Conservation (phyloP, 2,329 filamentous ascomycete genomes). For the Ceratocystis papillata region DNA sequence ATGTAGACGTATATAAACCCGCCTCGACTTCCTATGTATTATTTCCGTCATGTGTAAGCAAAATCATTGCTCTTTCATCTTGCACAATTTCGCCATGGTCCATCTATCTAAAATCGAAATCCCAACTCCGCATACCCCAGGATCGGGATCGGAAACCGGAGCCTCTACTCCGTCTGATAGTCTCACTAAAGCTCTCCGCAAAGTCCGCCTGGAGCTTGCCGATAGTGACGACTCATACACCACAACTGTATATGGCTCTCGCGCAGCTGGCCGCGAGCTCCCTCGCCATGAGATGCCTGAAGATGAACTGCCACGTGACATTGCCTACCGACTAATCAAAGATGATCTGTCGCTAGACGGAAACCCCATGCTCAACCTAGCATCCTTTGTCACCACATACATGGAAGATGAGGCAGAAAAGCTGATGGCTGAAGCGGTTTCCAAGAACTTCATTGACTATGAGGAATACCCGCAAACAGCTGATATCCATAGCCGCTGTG, state of each 20-base stretch:
- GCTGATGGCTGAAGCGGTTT: slow-evolving; percentile 83
- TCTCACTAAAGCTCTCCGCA: slow-evolving; percentile 34
- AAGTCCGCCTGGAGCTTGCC: slow-evolving; percentile 40
- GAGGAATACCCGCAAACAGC: slow-evolving; percentile 73
- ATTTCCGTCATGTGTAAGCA: neutral
- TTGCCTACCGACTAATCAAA: slow-evolving; percentile 96
- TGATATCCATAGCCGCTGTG: slow-evolving; percentile 84
- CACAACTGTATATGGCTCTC: slow-evolving; percentile 77
- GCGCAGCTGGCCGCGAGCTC: slow-evolving; percentile 69
- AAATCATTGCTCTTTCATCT: neutral
- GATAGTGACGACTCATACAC: slow-evolving; percentile 50
- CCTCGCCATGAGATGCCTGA: slow-evolving; percentile 82
- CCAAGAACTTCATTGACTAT: slow-evolving; percentile 93
- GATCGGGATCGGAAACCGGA: slow-evolving; percentile 3
- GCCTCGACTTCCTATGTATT: neutral
- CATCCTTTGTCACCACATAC: slow-evolving; percentile 90
- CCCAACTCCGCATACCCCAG: slow-evolving; percentile 27
- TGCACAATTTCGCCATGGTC: slow-evolving; percentile 35
- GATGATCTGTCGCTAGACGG: slow-evolving; percentile 87
- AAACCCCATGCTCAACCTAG: slow-evolving; percentile 78
- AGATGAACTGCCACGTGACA: slow-evolving; percentile 74
- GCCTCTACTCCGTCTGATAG: slow-evolving; percentile 26
- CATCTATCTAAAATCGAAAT: slow-evolving; percentile 36
- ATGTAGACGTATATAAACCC: neutral
- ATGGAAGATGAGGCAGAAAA: slow-evolving; percentile 97